phyloP scores from a whole-genome alignment of 257 asterid species.

The Solanum pinnatisectum region DNA sequence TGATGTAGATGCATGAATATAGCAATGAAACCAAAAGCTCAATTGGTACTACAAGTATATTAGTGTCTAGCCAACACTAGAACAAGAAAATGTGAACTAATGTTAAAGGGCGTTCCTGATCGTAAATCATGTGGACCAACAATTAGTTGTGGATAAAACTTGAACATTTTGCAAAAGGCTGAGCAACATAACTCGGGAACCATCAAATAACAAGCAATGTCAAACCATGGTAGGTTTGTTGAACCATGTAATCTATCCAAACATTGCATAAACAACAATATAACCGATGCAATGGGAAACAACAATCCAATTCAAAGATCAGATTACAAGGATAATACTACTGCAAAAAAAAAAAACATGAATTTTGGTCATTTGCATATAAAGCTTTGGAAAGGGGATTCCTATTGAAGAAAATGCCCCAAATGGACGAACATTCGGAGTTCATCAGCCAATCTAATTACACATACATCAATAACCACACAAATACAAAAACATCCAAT shows the following conservation, averaged over 20 bases:
- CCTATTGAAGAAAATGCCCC: background rate
- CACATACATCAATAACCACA: constrained; percentile 3
- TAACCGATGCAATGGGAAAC: background rate
- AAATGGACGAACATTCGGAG: background rate
- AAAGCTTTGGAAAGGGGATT: background rate
- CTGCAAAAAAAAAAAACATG: background rate
- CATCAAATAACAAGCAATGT: background rate
- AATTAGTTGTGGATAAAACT: background rate
- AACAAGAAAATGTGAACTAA: background rate
- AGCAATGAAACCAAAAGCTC: background rate
- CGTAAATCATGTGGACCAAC: background rate
- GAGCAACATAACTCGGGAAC: background rate
- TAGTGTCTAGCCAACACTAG: background rate
- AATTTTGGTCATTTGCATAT: too few species aligned
- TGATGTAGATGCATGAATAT: background rate
- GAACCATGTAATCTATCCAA: background rate
- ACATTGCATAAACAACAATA: background rate
- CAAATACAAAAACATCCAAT: background rate
- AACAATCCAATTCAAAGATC: background rate
- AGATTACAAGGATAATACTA: background rate
- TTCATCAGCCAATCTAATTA: background rate
- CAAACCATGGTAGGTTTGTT: background rate
- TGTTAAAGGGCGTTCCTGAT: background rate
- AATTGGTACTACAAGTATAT: background rate
- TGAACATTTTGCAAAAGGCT: background rate